Evolutionary conservation across 805 yeast genomes (phyloP).

Genomic region (Candida anglica): DNA sequence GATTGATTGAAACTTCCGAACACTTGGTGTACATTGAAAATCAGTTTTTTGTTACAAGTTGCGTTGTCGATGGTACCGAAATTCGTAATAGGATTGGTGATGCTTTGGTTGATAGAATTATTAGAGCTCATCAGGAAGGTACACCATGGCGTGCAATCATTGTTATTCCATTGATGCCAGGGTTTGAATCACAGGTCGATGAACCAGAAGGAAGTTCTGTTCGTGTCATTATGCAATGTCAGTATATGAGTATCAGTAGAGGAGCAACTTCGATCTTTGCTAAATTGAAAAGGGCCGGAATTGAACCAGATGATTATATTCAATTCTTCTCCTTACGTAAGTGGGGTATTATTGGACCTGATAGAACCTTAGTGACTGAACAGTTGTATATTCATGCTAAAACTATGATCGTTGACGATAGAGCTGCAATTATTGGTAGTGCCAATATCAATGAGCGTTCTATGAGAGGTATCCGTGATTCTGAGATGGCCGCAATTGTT

Average conservation of each 20-base stretch:
- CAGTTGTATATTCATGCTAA: constrained; percentile 94
- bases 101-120: constrained; percentile 94
- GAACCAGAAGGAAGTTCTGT: constrained; percentile 93
- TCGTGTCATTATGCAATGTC: constrained; percentile 94
- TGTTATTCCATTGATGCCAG: constrained; percentile 95
- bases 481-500: constrained; percentile 87
- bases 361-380: constrained; percentile 73
- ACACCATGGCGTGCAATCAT: constrained; percentile 87
- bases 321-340: constrained; percentile 89
- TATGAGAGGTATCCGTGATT: constrained; percentile 89
- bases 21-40: constrained; percentile 94
- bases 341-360: constrained; percentile 90
- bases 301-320: constrained; percentile 86
- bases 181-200: constrained; percentile 91
- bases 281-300: constrained; percentile 70
- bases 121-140: constrained; percentile 75
- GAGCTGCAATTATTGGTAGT: constrained; percentile 91
- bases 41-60: constrained; percentile 91
- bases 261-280: constrained; percentile 88
- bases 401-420: constrained; percentile 85
- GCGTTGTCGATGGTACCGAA: constrained; percentile 76
- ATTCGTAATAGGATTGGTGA: constrained; percentile 90
- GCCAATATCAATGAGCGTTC: constrained; percentile 97
- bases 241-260: constrained; percentile 86
- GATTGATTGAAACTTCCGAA: constrained; percentile 84